Base-by-base conservation (phyloP, 148 eudicot genomes). In the Amaranthus cruentus region DNA sequence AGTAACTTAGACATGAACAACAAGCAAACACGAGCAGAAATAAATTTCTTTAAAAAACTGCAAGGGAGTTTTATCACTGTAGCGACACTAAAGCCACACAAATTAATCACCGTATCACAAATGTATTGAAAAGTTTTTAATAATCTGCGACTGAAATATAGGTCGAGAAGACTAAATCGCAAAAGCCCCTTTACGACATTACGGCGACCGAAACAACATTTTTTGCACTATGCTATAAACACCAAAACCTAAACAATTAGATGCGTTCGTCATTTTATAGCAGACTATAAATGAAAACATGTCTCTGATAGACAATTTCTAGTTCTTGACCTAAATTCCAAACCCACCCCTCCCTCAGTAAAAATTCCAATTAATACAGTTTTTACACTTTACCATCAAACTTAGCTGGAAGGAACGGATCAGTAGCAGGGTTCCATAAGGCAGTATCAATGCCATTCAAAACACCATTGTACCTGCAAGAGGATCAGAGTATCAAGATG, bases 381-480 rank as follows among this genome's bases (percentile, higher is more conserved):
- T 68, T 13, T 51, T 3, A 1, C 0, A 2, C 68, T 12, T 76
- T 89, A 92, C 97, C 97, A 77, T 79, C 73, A 73, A 81, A 92
- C 50, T 82, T 84, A 57, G 89, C 89, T 50, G 97, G 96, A 83
- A 92, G 77, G 76, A 80, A 88, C 21, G 58, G 67, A 79, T 91
- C 95, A 11, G 86, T 85, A 63, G 81, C 83, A 15, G 97, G 92
- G 78, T 92, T 90, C 97, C 97, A 92, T 78, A 81, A 79, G 6
- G 74, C 82, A 72, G 87, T 85, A 81, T 90, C 97, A 73, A 92
- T 84, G 77, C 96, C 97, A 83, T 90, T 92, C 68, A 92, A 81
- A 72, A 92, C 85, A 47, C 97, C 97, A 70, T 2, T 67, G 74
- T 92, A 92, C 86, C 97, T 92, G 80, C 73, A 87, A 47, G 13